A percentile compares a stretch with the other conserved stretches of the same genome.
Evolutionary conservation across 768 basidiomycete genomes (phyloP).

Genomic region (Tricholoma terreum): DNA sequence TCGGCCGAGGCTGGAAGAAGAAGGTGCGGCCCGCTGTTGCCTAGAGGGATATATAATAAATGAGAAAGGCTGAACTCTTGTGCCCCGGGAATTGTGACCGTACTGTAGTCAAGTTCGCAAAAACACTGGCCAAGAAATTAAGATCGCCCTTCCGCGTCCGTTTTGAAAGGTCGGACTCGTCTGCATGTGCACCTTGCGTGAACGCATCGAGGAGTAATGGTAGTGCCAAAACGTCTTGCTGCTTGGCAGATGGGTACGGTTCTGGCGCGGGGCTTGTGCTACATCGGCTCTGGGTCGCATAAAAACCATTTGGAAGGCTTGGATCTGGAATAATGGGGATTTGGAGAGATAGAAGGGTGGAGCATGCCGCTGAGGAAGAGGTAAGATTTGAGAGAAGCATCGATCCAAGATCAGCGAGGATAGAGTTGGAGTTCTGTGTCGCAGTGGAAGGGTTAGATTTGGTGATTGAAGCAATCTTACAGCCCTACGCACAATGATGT

Average conservation of each 20-base stretch:
- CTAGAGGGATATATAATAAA: constrained; percentile 34
- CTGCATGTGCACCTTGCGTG: constrained; percentile 62
- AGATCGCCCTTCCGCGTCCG: constrained; percentile 69
- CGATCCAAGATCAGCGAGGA: constrained; percentile 91
- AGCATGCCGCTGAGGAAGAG: constrained; percentile 65
- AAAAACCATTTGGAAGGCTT: constrained; percentile 52
- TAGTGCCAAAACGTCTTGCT: constrained; percentile 58
- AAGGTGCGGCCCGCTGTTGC: constrained; percentile 73
- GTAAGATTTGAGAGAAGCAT: constrained; percentile 97
- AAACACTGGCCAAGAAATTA: constrained; percentile 92
- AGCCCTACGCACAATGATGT: constrained; percentile 70
- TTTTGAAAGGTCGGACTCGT: constrained; percentile 46
- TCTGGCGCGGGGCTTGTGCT: constrained; percentile 75
- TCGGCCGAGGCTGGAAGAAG: constrained; percentile 68
- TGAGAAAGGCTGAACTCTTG: not conserved
- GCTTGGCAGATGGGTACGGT: constrained; percentile 59
- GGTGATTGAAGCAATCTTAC: not conserved
- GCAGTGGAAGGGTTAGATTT: constrained; percentile 2
- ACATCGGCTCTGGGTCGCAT: constrained; percentile 74
- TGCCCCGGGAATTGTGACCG: not conserved
- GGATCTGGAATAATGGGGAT: constrained; percentile 57
- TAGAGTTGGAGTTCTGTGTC: constrained; percentile 79
- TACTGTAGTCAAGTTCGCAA: constrained; percentile 86
- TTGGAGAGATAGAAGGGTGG: constrained; percentile 58
- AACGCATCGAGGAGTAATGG: constrained; percentile 91